Base-by-base conservation (phyloP, 768 basidiomycete species). In the Clathrus columnatus region DNA sequence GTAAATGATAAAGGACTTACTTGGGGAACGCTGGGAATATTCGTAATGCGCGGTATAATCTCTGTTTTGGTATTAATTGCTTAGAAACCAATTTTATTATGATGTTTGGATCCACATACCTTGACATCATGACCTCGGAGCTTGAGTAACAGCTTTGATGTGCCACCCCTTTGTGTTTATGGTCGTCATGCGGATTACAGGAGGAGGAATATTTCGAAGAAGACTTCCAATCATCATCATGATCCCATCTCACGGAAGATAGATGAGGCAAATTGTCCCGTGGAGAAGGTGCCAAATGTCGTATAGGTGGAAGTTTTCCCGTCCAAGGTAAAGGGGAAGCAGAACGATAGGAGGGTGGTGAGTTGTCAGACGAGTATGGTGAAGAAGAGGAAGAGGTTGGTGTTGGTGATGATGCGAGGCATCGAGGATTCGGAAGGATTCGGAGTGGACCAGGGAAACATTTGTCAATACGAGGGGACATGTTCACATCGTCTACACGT, bases 401-500 rank as follows among this genome's bases (percentile, higher is more conserved):
- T 20, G 51, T 41, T 18, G 51, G 36, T 18, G 51, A 44, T 20
- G 51, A 44, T 18, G 20, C 41, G 20, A 53, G n/a, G 26, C 36
- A 43, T 18, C 51, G 51, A 17, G 51, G 51, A 8, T 28, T 6
- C n/a, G 51, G 20, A 43, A 36, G 51, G 26, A 53, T 53, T 24
- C 42, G 51, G 10, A 53, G 51, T 21, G 51, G 51, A 10, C 51
- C 51, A 42, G 51, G 51, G 23, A 53, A 53, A 18, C 20, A 10
- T 26, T 24, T 42, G 51, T 53, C 6, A 53, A 26, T 43, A 20
- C 23, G 30, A 21, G 36, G 51, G 26, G 36, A 28, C 26, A 50
- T 50, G 28, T 36, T 28, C 50, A 10, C 11, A 11, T 28, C 2
- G 2, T 28, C n/a, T 16, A 36, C n/a, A 23, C 36, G 18, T 41